These are phyloP conservation scores for Vitis hybrid DNA, from an alignment of 177 flowering plant genomes.

Conservation along the genomic window DNA sequence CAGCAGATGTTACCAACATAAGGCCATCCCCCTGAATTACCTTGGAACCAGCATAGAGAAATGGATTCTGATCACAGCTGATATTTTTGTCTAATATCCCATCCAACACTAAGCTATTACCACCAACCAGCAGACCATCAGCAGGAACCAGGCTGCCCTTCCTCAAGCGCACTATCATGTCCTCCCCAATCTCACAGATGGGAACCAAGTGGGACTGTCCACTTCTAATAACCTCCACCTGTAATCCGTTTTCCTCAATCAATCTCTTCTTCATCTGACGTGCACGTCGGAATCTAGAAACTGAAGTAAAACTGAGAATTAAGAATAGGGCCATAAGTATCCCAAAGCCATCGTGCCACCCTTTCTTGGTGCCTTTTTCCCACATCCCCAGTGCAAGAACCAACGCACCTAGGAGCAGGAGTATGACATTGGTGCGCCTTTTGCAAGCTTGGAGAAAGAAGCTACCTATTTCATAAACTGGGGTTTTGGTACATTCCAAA, in stretches of 20 bases:
- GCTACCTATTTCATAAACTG: background rate
- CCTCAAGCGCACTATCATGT: constrained; percentile 16
- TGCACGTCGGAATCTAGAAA: constrained; percentile 6
- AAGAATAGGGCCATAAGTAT: constrained; percentile 10
- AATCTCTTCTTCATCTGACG: constrained; percentile 1
- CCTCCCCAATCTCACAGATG: constrained; percentile 7
- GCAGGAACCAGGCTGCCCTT: constrained; percentile 17
- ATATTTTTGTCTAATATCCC: constrained; percentile 4
- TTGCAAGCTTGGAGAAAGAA: constrained; percentile 4
- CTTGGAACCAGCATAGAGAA: constrained; percentile 17
- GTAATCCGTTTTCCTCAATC: background rate
- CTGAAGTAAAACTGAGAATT: constrained; percentile 2
- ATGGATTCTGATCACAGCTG: constrained; percentile 11
- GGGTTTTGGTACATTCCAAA: background rate
- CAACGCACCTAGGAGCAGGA: constrained; percentile 12
- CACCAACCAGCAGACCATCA: constrained; percentile 22
- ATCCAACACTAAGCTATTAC: constrained; percentile 13
- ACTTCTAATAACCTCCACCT: constrained; percentile 10
- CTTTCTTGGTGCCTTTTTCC: constrained; percentile 15
- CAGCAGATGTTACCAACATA: constrained; percentile 18
- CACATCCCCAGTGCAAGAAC: constrained; percentile 9
- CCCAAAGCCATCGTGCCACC: constrained; percentile 18
- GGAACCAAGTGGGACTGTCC: background rate
- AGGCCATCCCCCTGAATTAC: constrained; percentile 12
- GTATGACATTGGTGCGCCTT: constrained; percentile 8